Percentiles rank a stretch among this genome's conserved stretches.
phyloP scores from a whole-genome alignment of 495 filamentous ascomycete genomes.

The Polyplosphaeria fusca region DNA sequence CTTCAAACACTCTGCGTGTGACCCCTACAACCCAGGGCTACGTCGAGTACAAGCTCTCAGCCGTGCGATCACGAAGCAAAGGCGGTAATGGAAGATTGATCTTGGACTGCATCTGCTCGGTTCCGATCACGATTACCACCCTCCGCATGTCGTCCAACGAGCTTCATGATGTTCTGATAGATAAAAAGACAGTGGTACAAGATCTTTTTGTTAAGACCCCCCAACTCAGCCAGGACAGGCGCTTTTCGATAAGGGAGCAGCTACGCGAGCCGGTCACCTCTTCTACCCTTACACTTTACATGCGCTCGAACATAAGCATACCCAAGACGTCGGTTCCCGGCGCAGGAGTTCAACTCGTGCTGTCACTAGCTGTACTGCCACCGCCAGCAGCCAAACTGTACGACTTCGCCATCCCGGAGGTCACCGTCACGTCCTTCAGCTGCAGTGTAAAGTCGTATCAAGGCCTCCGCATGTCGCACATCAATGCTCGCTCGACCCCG shows the following conservation, averaged over 20 bases:
- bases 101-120: not conserved
- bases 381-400: constrained; percentile 6
- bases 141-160: not conserved
- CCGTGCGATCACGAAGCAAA: not conserved
- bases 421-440: not conserved
- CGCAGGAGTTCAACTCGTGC: not conserved
- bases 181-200: not conserved
- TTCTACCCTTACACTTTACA: constrained; percentile 4
- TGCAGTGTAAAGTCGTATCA: constrained; percentile 2
- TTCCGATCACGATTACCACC: constrained; percentile 2
- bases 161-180: not conserved
- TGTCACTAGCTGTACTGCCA: constrained; percentile 6
- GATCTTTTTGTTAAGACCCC: not conserved
- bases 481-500: not conserved
- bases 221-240: not conserved
- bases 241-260: constrained; percentile 1
- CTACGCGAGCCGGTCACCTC: constrained; percentile 6
- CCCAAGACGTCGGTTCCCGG: constrained; percentile 13
- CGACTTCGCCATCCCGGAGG: constrained; percentile 13
- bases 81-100: not conserved
- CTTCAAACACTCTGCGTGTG: not conserved
- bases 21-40: not conserved
- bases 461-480: not conserved
- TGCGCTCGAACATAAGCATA: not conserved
- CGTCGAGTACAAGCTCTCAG: constrained; percentile 14